phyloP scores from a whole-genome alignment of 129 eudicot species.

The Tagetes erecta region DNA sequence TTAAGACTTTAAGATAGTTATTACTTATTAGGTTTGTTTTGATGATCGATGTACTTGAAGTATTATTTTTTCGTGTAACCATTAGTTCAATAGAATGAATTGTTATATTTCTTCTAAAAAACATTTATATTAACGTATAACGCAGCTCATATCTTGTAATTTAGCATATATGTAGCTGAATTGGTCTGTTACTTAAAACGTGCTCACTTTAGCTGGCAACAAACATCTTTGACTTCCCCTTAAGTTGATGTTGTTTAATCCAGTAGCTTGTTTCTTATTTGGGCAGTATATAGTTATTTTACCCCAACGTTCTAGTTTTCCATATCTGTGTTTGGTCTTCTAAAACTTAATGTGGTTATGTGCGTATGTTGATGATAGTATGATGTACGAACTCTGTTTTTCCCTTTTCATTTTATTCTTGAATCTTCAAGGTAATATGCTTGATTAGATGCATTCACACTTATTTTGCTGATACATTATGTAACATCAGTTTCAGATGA shows the following conservation, averaged over 20 bases:
- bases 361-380: conserved; percentile 1
- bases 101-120: neutral
- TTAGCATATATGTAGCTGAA: neutral
- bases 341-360: neutral
- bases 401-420: neutral
- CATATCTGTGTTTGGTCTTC: neutral
- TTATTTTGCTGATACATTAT: conserved; percentile 7
- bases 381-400: neutral
- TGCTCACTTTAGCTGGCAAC: neutral
- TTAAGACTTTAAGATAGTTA: neutral
- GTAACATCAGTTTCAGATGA: conserved; percentile 74
- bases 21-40: neutral
- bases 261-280: neutral
- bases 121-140: neutral
- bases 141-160: neutral
- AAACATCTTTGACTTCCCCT: conserved; percentile 2
- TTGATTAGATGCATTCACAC: conserved; percentile 11
- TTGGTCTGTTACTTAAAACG: conserved; percentile 5
- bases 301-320: neutral
- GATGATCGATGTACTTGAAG: neutral
- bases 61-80: neutral
- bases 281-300: neutral
- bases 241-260: neutral
- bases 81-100: neutral
- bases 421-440: conserved; percentile 14